These are phyloP conservation scores for Imleria badia DNA, from an alignment of 768 basidiomycete species.

Conservation along the genomic window DNA sequence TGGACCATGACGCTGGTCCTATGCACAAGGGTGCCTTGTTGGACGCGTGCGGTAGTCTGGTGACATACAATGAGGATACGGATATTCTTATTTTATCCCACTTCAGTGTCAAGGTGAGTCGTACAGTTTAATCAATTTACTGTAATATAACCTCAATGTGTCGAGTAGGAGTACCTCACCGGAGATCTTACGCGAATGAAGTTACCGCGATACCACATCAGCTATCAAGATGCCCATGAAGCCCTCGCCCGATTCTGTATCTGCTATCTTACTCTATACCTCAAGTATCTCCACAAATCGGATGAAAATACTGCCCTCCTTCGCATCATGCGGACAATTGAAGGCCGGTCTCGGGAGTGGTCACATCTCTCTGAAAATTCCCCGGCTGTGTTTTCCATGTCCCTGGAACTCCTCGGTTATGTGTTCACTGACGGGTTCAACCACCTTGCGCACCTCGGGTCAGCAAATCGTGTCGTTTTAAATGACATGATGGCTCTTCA, in stretches of 20 bases:
- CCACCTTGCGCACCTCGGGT: conserved; percentile 6
- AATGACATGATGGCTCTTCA: conserved; percentile 1
- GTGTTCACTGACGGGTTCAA: no score
- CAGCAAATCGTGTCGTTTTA: not conserved
- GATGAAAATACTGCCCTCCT: not conserved
- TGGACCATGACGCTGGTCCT: not conserved
- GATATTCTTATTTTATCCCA: not conserved
- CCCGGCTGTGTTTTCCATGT: no score
- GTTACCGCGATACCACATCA: not conserved
- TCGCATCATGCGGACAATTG: no score
- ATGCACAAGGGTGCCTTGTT: not conserved
- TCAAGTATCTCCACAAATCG: not conserved
- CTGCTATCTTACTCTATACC: not conserved
- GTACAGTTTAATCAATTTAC: no score
- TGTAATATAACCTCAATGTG: no score
- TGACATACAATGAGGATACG: not conserved
- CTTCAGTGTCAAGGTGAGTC: not conserved
- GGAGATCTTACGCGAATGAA: not conserved
- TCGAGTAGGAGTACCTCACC: not conserved
- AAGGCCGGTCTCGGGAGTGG: no score
- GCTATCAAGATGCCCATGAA: not conserved
- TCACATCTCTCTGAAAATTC: no score
- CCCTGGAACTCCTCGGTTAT: no score
- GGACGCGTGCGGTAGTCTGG: not conserved
- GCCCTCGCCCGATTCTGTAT: conserved; percentile 7